Percentiles rank a stretch among this genome's conserved stretches.
Conservation (phyloP, 768 basidiomycete genomes). For the Serendipita vermifera region DNA sequence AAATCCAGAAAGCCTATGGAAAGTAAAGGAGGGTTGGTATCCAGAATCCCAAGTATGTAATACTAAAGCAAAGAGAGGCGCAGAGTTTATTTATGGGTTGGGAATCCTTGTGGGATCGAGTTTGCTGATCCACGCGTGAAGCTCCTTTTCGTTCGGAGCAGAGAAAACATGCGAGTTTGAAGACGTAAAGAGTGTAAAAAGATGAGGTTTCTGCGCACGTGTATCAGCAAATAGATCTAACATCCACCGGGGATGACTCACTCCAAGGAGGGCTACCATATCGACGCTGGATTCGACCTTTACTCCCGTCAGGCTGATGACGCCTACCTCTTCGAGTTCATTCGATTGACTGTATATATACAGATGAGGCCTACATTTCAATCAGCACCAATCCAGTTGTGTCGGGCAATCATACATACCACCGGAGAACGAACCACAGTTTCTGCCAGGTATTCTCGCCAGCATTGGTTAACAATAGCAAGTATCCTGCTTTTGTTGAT, state of each 20-base stretch:
- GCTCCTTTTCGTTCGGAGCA: too few species aligned
- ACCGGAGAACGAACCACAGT: slow-evolving; percentile 75
- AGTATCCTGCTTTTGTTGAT: slow-evolving; percentile 71
- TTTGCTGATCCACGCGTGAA: too few species aligned
- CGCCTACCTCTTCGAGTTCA: slow-evolving; percentile 69
- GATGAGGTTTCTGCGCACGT: too few species aligned
- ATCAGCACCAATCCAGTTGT: not conserved
- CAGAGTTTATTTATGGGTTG: too few species aligned
- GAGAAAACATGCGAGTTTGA: too few species aligned
- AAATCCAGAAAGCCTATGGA: too few species aligned
- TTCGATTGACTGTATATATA: slow-evolving; percentile 74
- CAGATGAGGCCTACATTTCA: slow-evolving; percentile 61
- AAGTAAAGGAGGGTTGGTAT: too few species aligned
- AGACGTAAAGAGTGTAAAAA: too few species aligned
- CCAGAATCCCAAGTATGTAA: too few species aligned
- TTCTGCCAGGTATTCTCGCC: slow-evolving; percentile 68
- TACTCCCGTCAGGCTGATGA: slow-evolving; percentile 73
- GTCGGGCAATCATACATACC: slow-evolving; percentile 32
- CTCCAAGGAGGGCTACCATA: slow-evolving; percentile 78
- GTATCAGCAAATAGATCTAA: too few species aligned
- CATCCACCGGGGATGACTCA: slow-evolving; percentile 41
- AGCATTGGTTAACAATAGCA: slow-evolving; percentile 71
- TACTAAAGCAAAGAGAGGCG: too few species aligned
- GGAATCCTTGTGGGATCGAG: too few species aligned
- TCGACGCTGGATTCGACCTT: slow-evolving; percentile 77